phyloP scores from a whole-genome alignment of 2,329 filamentous ascomycete genomes.

The Daldinia eschscholtzii region DNA sequence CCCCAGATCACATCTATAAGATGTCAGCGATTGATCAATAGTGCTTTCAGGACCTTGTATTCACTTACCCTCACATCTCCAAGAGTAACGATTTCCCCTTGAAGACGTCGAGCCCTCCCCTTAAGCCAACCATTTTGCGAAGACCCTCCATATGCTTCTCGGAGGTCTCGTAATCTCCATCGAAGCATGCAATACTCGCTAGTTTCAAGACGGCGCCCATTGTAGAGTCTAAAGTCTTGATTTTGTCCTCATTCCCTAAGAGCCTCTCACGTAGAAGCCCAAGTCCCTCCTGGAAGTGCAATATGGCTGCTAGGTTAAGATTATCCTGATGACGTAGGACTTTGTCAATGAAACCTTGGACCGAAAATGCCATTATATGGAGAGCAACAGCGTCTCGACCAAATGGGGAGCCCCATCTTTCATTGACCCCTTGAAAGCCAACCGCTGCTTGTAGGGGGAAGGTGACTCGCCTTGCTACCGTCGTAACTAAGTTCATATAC shows the following conservation, averaged over 20 bases:
- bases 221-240: not conserved
- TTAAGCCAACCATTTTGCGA: constrained; percentile 54
- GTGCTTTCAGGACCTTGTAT: not conserved
- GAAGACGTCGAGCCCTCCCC: constrained; percentile 54
- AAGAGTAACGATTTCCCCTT: constrained; percentile 47
- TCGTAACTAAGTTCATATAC: not conserved
- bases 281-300: not conserved
- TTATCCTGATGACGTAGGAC: constrained; percentile 6
- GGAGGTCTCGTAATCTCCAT: constrained; percentile 48
- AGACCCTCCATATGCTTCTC: constrained; percentile 55
- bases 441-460: constrained; percentile 7
- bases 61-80: constrained; percentile 45
- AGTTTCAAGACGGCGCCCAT: constrained; percentile 3
- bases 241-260: not conserved
- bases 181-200: constrained; percentile 43
- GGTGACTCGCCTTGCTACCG: not conserved
- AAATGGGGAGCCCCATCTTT: constrained; percentile 1
- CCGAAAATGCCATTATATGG: constrained; percentile 18
- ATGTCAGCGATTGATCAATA: not conserved
- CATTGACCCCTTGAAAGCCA: constrained; percentile 6
- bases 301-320: not conserved
- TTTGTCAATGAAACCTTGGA: constrained; percentile 17
- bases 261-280: not conserved
- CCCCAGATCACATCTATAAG: not conserved
- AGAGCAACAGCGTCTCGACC: constrained; percentile 8